These are phyloP conservation scores for Erysiphe neolycopersici DNA, from an alignment of 2,329 filamentous ascomycete species.

Conservation along the genomic window DNA sequence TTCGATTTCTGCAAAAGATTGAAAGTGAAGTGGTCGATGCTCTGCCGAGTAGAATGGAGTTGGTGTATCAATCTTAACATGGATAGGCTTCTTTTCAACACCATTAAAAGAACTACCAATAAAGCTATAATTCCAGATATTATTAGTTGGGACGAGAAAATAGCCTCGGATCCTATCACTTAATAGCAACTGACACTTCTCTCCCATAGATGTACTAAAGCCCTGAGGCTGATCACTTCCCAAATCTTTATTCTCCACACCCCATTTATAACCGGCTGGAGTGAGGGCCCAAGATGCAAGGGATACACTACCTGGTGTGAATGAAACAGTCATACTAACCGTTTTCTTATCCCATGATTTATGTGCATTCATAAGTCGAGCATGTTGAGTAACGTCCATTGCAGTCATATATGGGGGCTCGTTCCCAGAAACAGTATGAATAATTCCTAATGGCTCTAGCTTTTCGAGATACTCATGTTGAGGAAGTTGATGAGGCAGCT, in stretches of 20 bases:
- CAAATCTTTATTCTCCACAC: conserved; percentile 79
- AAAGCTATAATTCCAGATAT: conserved; percentile 94
- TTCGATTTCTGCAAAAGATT: conserved; percentile 90
- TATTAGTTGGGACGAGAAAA: conserved; percentile 80
- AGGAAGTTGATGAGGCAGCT: conserved; percentile 69
- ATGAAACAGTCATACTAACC: conserved; percentile 81
- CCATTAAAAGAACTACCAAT: conserved; percentile 73
- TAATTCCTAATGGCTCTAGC: conserved; percentile 77
- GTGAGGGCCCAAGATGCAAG: conserved; percentile 83
- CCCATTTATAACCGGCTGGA: conserved; percentile 86
- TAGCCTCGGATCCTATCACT: conserved; percentile 86
- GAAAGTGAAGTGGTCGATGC: conserved; percentile 84
- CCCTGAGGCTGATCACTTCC: conserved; percentile 83
- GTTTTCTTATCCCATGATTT: conserved; percentile 62
- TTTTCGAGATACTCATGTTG: conserved; percentile 71
- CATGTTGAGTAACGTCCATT: conserved; percentile 79
- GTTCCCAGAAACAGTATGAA: conserved; percentile 85
- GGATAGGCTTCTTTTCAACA: conserved; percentile 71
- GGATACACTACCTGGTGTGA: conserved; percentile 89
- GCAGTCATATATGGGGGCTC: conserved; percentile 94
- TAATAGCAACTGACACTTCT: conserved; percentile 81
- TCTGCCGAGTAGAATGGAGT: conserved; percentile 73
- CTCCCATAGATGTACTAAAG: conserved; percentile 74
- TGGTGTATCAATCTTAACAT: conserved; percentile 85
- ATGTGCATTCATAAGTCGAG: conserved; percentile 68